Conservation (phyloP, 2,329 filamentous ascomycete species). For the Thielaviopsis musarum region DNA sequence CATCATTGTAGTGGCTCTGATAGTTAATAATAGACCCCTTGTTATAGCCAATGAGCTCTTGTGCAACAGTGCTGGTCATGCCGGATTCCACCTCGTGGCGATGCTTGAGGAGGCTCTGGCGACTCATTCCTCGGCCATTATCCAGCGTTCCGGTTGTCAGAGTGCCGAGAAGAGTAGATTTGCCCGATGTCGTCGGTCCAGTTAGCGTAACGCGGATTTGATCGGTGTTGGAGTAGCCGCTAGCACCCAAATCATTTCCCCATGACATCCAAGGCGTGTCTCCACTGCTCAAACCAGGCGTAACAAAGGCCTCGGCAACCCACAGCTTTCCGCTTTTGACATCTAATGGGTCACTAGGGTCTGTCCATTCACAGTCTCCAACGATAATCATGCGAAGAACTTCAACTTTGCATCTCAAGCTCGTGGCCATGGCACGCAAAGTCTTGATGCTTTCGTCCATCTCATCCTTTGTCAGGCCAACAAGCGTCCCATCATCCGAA, state of each 20-base stretch:
- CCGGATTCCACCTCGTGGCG: slow-evolving; percentile 85
- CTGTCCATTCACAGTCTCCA: slow-evolving; percentile 60
- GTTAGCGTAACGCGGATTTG: slow-evolving; percentile 78
- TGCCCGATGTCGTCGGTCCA: slow-evolving; percentile 79
- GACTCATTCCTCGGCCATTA: slow-evolving; percentile 80
- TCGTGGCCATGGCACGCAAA: slow-evolving; percentile 78
- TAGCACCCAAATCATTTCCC: background rate
- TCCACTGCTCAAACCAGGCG: slow-evolving; percentile 38
- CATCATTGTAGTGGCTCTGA: slow-evolving; percentile 58
- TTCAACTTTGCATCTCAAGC: slow-evolving; percentile 71
- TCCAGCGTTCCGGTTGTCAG: slow-evolving; percentile 77
- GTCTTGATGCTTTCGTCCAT: slow-evolving; percentile 81
- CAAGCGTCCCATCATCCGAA: slow-evolving; percentile 79
- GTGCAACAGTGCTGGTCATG: slow-evolving; percentile 83
- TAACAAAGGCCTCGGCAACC: slow-evolving; percentile 83
- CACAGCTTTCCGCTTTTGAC: slow-evolving; percentile 38
- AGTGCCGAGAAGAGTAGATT: slow-evolving; percentile 79
- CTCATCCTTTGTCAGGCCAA: slow-evolving; percentile 79
- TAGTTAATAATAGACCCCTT: slow-evolving; percentile 56
- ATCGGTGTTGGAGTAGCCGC: slow-evolving; percentile 34
- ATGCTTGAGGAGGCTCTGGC: slow-evolving; percentile 77
- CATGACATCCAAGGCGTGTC: slow-evolving; percentile 1
- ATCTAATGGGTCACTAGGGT: slow-evolving; percentile 15
- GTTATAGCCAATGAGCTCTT: slow-evolving; percentile 80
- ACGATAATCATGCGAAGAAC: slow-evolving; percentile 70